A percentile compares a stretch with the other conserved stretches of the same genome.
These are phyloP conservation scores for Epichloe glyceriae DNA, from an alignment of 2,329 filamentous ascomycete genomes.

Conservation along the genomic window DNA sequence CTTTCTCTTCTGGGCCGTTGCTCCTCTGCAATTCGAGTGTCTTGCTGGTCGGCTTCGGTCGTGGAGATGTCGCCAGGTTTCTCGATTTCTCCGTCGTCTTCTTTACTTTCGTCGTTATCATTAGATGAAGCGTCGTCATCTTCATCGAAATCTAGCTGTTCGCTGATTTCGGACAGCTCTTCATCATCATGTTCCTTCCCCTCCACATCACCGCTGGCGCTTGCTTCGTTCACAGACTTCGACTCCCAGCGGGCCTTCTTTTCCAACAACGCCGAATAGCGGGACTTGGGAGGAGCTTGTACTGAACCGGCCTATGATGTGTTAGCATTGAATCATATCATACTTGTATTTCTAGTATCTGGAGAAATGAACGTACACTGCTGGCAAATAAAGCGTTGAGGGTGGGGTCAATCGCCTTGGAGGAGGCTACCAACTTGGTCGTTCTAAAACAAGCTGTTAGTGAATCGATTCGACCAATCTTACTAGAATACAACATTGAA, in stretches of 20 bases:
- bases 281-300: conserved; percentile 29
- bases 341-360: background rate
- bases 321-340: background rate
- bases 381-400: conserved; percentile 58
- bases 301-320: conserved; percentile 36
- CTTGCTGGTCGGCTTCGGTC: conserved; percentile 3
- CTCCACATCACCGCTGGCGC: conserved; percentile 15
- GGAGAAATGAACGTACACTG: conserved; percentile 45
- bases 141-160: conserved; percentile 13
- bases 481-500: background rate
- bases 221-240: conserved; percentile 12
- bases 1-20: conserved; percentile 31
- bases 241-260: conserved; percentile 15
- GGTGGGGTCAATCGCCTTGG: conserved; percentile 52
- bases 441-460: conserved; percentile 19
- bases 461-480: conserved; percentile 9
- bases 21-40: conserved; percentile 22
- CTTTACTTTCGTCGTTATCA: conserved; percentile 11
- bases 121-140: conserved; percentile 16
- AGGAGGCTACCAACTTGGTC: conserved; percentile 26
- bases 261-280: conserved; percentile 27
- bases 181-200: conserved; percentile 16
- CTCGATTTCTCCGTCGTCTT: conserved; percentile 9
- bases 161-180: conserved; percentile 16
- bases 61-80: background rate